Base-by-base conservation (phyloP, 768 basidiomycete genomes). In the Termitomyces sp. region DNA sequence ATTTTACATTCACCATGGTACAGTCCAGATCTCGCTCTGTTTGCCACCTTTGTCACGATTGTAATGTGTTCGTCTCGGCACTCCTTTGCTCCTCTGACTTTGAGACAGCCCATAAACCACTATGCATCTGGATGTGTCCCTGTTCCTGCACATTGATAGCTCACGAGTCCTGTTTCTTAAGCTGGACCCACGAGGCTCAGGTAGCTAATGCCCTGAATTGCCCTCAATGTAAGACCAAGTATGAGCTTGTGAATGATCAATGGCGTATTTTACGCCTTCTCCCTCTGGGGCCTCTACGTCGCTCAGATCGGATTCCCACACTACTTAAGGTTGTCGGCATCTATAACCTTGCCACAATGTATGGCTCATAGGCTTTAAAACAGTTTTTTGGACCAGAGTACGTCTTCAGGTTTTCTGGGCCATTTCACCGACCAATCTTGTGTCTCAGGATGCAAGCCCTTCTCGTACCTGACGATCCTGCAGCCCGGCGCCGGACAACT, bases 121-220 rank as follows among this genome's bases (percentile, higher is more conserved):
- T 81, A 12, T 72, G 77, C 32, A 67, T 72, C 46, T 91, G 90
- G 88, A 84, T 82, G 0, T 89, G 91, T 62, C 89, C 90, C 5
- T 91, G 90, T 68, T 81, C 72, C 46, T 92, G 90, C 64, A 89
- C 89, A 0, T 78, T 91, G 35, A 73, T 92, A 37, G 89, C 90
- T 2, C 89, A 91, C 69, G 87, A 91, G 66, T 71, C 81, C 0
- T 92, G 90, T 71, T 79, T 92, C 16, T 77, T 89, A 25, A 80
- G 83, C 59, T 91, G 90, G 90, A 89, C 91, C 28, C 82, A 74
- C 43, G 55, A 76, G 6, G 70, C 75, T 8, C 79, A 83, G 10
- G 76, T 79, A 28, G 70, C 77, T 2, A 86, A 87, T 64, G 85
- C 87, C 0, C 77, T 90, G 57, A 88, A 89, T 64, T 92, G 90